phyloP scores from a whole-genome alignment of 768 basidiomycete species.

The Amyloporia xantha region DNA sequence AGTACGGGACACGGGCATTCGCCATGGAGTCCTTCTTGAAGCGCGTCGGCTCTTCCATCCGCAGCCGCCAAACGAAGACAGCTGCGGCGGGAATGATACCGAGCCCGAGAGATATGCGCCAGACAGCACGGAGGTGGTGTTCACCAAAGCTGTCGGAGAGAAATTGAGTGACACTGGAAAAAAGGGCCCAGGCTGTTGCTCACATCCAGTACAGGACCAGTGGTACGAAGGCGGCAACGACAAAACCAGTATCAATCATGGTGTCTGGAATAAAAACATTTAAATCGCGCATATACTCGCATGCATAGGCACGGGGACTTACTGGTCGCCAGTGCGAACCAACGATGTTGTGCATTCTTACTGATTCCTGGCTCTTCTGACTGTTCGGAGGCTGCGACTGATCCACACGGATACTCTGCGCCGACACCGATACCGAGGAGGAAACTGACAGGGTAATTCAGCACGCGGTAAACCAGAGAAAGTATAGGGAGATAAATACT shows the following conservation, averaged over 20 bases:
- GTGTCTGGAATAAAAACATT: constrained; percentile 38
- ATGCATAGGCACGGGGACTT: constrained; percentile 19
- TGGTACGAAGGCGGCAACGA: constrained; percentile 73
- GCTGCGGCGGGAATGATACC: constrained; percentile 74
- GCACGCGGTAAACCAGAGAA: background rate
- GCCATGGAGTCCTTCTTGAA: constrained; percentile 81
- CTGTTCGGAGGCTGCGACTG: constrained; percentile 83
- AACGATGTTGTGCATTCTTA: constrained; percentile 77
- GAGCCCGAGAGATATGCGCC: constrained; percentile 82
- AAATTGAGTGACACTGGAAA: background rate
- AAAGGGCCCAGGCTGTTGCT: constrained; percentile 21
- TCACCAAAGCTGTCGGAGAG: constrained; percentile 55
- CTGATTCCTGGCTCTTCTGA: constrained; percentile 76
- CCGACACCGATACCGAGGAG: constrained; percentile 85
- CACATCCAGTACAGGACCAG: constrained; percentile 87
- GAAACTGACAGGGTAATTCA: constrained; percentile 45
- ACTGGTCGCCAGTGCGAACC: constrained; percentile 90
- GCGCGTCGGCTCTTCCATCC: constrained; percentile 72
- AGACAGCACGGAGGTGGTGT: constrained; percentile 77
- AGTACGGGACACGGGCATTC: constrained; percentile 63
- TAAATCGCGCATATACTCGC: background rate
- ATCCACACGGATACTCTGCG: constrained; percentile 87
- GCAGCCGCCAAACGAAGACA: constrained; percentile 83
- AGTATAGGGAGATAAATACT: too few relatives aligned
- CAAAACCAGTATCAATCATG: constrained; percentile 86